These are phyloP conservation scores for Puya raimondii DNA, from an alignment of 176 grass and related monocot genomes.

Conservation along the genomic window DNA sequence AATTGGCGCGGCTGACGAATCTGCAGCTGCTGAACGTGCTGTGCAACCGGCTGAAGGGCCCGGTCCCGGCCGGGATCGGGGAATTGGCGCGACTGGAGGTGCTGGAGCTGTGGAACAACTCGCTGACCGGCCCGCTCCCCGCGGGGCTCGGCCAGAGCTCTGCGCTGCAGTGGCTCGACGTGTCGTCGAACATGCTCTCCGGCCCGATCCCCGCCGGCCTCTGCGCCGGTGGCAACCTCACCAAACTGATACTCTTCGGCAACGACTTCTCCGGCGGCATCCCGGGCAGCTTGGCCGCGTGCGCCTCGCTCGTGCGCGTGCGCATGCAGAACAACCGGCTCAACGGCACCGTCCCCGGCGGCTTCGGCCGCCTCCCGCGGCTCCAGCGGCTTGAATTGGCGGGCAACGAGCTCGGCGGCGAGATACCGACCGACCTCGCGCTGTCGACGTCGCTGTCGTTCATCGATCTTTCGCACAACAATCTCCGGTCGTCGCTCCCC, in stretches of 20 bases:
- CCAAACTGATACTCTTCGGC: slow-evolving; percentile 86
- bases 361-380: slow-evolving; percentile 60
- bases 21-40: slow-evolving; percentile 71
- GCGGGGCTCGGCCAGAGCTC: slow-evolving; percentile 51
- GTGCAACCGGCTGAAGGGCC: slow-evolving; percentile 77
- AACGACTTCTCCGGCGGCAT: slow-evolving; percentile 64
- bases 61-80: slow-evolving; percentile 49
- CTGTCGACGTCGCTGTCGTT: slow-evolving; percentile 66
- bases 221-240: slow-evolving; percentile 51
- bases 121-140: slow-evolving; percentile 53
- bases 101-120: slow-evolving; percentile 97
- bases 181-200: slow-evolving; percentile 65
- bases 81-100: slow-evolving; percentile 49
- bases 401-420: slow-evolving; percentile 60
- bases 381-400: slow-evolving; percentile 80
- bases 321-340: slow-evolving; percentile 78
- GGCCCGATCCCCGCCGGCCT: slow-evolving; percentile 46
- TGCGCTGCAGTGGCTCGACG: slow-evolving; percentile 80
- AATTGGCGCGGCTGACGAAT: slow-evolving; percentile 44
- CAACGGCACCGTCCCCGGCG: slow-evolving; percentile 50
- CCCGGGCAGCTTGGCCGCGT: slow-evolving; percentile 53
- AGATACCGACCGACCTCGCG: slow-evolving; percentile 70
- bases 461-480: slow-evolving; percentile 77
- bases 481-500: slow-evolving; percentile 47
- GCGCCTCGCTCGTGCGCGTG: slow-evolving; percentile 61